Base-by-base conservation (phyloP, 305 asterid genomes). In the Fraxinus platypoda region DNA sequence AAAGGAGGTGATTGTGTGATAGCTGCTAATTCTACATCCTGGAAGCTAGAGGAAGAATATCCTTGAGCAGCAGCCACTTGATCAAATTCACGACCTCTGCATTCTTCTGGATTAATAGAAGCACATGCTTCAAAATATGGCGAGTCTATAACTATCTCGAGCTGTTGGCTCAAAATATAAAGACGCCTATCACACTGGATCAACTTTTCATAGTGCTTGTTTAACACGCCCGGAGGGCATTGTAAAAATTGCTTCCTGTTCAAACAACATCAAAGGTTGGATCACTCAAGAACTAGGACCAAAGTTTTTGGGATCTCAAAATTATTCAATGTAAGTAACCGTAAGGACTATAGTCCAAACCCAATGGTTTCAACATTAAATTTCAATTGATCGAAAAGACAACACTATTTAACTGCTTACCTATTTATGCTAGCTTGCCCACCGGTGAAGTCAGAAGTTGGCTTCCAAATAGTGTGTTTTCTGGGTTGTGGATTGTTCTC, bases 401-500 rank as follows among this genome's bases (percentile, higher is more conserved):
- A 70, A 43, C 19, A n/a, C 75, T 79, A 23, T 80, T 62, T 64
- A 37, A 78, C 81, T 62, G 76, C 84, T 88, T 87, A 92, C 98
- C 88, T 87, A 81, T 91, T 77, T 79, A 59, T 82, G 87, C 91
- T 92, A 79, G 98, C 98, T 83, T 94, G 92, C 57, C 94, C 98
- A 81, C 86, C 92, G 46, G 98, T 95, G 81, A 95, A 95, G 89
- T 95, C 97, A 13, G 87, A 6, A 78, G 91, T 80, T 41, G 92
- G 88, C 80, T 95, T 97, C 98, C 98, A 95, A 21, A 91, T 84
- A 54, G 95, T 94, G 79, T 94, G 97, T 85, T 95, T 95, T 87
- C 94, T 87, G 62, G 98, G 98, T 82, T 95, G 98, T 77, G 98
- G 98, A 86, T 92, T 89, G 79, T 93, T 92, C 90, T 95, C 98